Evolutionary conservation across 139 green algal genomes (phyloP), one percentile per base, ranked within the genome.

Genomic region (Dunaliella primolecta): DNA sequence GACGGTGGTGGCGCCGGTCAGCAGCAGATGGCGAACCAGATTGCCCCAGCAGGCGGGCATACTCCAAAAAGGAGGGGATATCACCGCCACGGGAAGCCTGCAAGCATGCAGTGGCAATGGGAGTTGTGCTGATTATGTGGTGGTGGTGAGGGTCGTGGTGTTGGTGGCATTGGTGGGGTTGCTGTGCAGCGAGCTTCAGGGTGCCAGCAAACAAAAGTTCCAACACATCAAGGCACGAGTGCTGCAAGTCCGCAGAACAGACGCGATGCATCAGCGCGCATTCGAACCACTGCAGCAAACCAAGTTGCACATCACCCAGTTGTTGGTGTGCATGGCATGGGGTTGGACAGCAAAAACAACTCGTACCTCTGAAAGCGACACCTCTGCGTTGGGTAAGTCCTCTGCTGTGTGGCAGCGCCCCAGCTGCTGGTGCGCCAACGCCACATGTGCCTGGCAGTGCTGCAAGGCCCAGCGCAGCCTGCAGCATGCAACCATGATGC

Each of bases 391-490:
- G 0, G 0, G 32, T 1, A 1, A 57, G 0, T 80, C 56, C 56
- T 72, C 23, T 0, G 64, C 78, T 0, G 80, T 7, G 23, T 80
- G 71, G 38, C 83, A 24, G 25, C 86, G 79, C 1, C 64, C 86
- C 46, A 84, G 27, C 74, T 84, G 79, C 20, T 83, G 79, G 72
- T 87, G 86, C n/a, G 80, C 86, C 1, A 76, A 80, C 0, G 86
- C 57, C 3, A 56, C 30, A 46, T 85, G 35, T 2, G 71, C 38
- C 24, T 64, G 46, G 46, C 74, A 33, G 0, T 89, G 74, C 31
- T 83, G 34, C 24, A 36, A 1, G 25, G 87, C 87, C 46, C 86
- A 75, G 15, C 74, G 76, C 80, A 83, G 33, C 31, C 32, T 78
- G 23, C 36, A 83, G 7, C 15, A 64, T 64, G n/a, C n/a, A n/a